These are phyloP conservation scores for Diaporthe citrichinensis DNA, from an alignment of 2,329 filamentous ascomycete genomes.

Conservation along the genomic window DNA sequence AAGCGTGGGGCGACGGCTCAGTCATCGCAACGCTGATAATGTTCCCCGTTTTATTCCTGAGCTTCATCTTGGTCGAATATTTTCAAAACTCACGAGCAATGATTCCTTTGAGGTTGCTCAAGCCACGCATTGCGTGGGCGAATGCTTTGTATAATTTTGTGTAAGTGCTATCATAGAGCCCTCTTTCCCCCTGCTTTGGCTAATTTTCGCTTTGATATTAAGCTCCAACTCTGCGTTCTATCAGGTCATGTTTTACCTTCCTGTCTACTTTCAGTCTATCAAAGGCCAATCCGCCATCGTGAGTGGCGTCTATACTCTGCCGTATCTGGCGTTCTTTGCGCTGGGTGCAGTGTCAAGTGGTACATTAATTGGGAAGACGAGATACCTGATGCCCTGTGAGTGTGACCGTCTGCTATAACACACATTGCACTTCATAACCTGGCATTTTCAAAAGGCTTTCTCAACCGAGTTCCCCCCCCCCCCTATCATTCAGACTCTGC, in stretches of 20 bases:
- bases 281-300: slow-evolving; percentile 26
- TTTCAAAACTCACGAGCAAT: background rate
- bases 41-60: background rate
- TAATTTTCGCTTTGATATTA: background rate
- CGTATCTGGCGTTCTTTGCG: slow-evolving; percentile 32
- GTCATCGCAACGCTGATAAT: slow-evolving; percentile 28
- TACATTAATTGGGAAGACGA: slow-evolving; percentile 2
- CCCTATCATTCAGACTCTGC: too few species aligned
- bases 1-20: slow-evolving; percentile 6
- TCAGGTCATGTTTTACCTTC: slow-evolving; percentile 26
- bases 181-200: background rate
- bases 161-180: slow-evolving; percentile 16
- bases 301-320: slow-evolving; percentile 25
- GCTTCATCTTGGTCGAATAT: too few species aligned
- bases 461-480: too few species aligned
- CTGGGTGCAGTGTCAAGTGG: slow-evolving; percentile 24
- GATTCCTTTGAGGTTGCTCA: slow-evolving; percentile 22
- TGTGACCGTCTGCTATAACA: too few species aligned
- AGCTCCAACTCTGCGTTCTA: background rate
- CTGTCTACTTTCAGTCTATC: slow-evolving; percentile 34
- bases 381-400: background rate
- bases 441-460: too few species aligned
- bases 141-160: slow-evolving; percentile 27
- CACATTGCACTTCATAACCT: too few species aligned
- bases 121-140: slow-evolving; percentile 20